Evolutionary conservation across 495 filamentous ascomycete genomes (phyloP).

Genomic region (Penicillium coffeae): DNA sequence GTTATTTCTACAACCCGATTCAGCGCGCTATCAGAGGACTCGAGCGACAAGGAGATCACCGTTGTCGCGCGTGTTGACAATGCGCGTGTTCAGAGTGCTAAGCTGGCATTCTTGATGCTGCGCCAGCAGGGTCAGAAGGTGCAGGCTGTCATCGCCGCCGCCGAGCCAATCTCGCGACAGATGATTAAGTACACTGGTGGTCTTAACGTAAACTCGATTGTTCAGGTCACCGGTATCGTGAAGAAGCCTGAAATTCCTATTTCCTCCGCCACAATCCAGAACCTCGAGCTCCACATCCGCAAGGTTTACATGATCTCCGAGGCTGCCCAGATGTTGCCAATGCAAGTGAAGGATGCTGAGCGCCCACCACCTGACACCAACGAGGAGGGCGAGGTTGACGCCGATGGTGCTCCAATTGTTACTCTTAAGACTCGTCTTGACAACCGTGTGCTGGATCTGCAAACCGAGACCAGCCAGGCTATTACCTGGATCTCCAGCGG

Average conservation of each 20-base stretch:
- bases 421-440: conserved; percentile 73
- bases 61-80: conserved; percentile 87
- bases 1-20: conserved; percentile 33
- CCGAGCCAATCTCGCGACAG: conserved; percentile 54
- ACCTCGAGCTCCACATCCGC: conserved; percentile 75
- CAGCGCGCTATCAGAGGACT: conserved; percentile 48
- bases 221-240: conserved; percentile 72
- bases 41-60: conserved; percentile 70
- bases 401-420: conserved; percentile 57
- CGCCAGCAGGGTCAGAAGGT: conserved; percentile 77
- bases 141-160: conserved; percentile 69
- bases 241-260: conserved; percentile 72
- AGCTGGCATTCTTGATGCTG: conserved; percentile 88
- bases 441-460: conserved; percentile 87
- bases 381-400: conserved; percentile 45
- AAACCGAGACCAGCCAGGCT: conserved; percentile 81
- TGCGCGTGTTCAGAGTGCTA: conserved; percentile 79
- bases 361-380: conserved; percentile 46
- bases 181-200: conserved; percentile 88
- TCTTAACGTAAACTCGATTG: conserved; percentile 73
- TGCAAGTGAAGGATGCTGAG: conserved; percentile 67
- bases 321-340: conserved; percentile 60
- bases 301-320: conserved; percentile 73
- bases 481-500: conserved; percentile 80
- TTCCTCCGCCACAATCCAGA: conserved; percentile 69